Evolutionary conservation across 306 rosid genomes (phyloP), one percentile per base, ranked within the genome.

Genomic region (Rosa lucieae): DNA sequence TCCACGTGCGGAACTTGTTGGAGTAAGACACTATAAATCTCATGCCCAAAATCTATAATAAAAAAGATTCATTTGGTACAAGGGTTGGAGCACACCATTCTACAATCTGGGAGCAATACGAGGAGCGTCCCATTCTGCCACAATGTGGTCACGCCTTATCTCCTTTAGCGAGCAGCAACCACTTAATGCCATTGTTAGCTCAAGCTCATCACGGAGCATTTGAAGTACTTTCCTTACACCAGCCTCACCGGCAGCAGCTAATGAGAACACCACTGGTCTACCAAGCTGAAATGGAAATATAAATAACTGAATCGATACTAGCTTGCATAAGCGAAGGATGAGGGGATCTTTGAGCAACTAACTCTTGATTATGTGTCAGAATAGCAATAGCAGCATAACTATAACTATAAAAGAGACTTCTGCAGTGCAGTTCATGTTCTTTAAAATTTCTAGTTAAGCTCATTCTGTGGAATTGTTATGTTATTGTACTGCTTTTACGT

Each of bases 221-320:
- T 91, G 90, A 32, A 95, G 83, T 1, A 90, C 96, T 75, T 95
- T 95, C 78, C 93, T 85, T 21, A 93, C 93, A 15, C 98, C 98
- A 39, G 84, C 90, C 71, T 95, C 97, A 26, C 99, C 99, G 52
- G 91, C 98, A 12, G 92, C 93, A 44, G 98, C 99, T 89, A 95
- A 80, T 3, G 99, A 85, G 79, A 59, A 95, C 58, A 95, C 82
- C 81, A 91, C 98, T 5, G 96, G 99, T 72, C 98, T 87, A 78
- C 98, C 99, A 79, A 95, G 90, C 99, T 95, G 79, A 21, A 47
- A 80, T 59, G 15, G 35, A 11, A 65, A 23, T 18, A 67, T 20
- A 15, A 2, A 8, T 4, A 49, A 47, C 9, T 29, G 43, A 48
- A 71, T 71, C 9, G 1, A 32, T 3, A 4, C 69, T 29, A 59